phyloP scores from a whole-genome alignment of 805 yeast genomes.

The Wickerhamomyces silvicola region DNA sequence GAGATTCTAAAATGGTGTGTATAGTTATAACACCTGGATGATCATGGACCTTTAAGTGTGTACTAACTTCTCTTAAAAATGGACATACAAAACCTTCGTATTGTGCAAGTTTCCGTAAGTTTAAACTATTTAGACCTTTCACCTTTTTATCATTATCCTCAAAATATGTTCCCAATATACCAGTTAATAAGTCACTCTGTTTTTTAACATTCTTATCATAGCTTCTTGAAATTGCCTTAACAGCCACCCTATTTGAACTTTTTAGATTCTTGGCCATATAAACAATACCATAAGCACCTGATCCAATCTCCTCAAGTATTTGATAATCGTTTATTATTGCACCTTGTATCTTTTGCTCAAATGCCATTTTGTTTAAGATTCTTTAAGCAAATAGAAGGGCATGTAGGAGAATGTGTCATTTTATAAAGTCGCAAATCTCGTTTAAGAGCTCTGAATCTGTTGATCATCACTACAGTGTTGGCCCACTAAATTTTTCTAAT shows the following conservation, averaged over 20 bases:
- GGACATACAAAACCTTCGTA: slow-evolving; percentile 19
- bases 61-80: slow-evolving; percentile 56
- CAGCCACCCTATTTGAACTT: slow-evolving; percentile 52
- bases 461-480: too few relatives aligned
- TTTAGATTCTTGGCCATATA: slow-evolving; percentile 55
- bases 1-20: slow-evolving; percentile 61
- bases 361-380: too few relatives aligned
- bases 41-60: slow-evolving; percentile 67
- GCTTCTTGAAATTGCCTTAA: slow-evolving; percentile 60
- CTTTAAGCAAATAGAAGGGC: too few relatives aligned
- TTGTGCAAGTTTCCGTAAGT: slow-evolving; percentile 18
- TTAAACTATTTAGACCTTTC: slow-evolving; percentile 11
- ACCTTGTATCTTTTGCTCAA: slow-evolving; percentile 14
- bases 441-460: too few relatives aligned
- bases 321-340: slow-evolving; percentile 23
- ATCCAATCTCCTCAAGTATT: slow-evolving; percentile 38
- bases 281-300: slow-evolving; percentile 84
- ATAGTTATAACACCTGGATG: slow-evolving; percentile 78
- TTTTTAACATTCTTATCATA: slow-evolving; percentile 17
- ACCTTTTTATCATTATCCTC: slow-evolving; percentile 1
- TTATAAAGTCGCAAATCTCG: too few relatives aligned
- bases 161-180: slow-evolving; percentile 8
- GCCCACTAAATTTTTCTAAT: too few relatives aligned
- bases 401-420: too few relatives aligned
- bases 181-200: slow-evolving; percentile 21